These are phyloP conservation scores for Russula lepida DNA, from an alignment of 768 basidiomycete genomes.

Conservation along the genomic window DNA sequence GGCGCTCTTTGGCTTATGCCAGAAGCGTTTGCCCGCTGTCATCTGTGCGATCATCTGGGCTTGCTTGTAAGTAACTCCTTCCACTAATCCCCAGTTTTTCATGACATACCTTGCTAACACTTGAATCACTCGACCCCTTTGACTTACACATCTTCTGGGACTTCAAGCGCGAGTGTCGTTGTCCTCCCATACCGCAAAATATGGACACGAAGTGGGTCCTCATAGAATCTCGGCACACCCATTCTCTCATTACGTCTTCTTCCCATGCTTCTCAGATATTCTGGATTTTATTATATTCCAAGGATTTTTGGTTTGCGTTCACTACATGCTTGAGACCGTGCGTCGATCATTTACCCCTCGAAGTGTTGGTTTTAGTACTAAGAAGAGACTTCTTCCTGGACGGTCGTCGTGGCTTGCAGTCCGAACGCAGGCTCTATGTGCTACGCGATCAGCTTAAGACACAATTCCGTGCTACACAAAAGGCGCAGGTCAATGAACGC, in stretches of 20 bases:
- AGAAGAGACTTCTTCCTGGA: not conserved
- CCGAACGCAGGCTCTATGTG: constrained; percentile 41
- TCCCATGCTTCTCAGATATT: constrained; percentile 34
- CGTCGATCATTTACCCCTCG: constrained; percentile 20
- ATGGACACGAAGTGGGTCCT: constrained; percentile 34
- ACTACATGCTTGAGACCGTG: constrained; percentile 38
- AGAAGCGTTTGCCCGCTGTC: constrained; percentile 59
- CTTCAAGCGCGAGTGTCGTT: constrained; percentile 29
- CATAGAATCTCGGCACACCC: not conserved
- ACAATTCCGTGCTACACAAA: constrained; percentile 50
- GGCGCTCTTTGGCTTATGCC: constrained; percentile 60
- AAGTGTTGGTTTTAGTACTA: not conserved
- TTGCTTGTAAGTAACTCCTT: constrained; percentile 1
- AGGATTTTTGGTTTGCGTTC: constrained; percentile 66
- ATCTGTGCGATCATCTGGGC: constrained; percentile 51
- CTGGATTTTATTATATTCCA: constrained; percentile 75
- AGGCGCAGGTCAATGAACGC: constrained; percentile 52
- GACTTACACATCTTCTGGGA: constrained; percentile 25
- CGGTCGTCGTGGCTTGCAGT: constrained; percentile 18
- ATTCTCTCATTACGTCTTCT: constrained; percentile 7
- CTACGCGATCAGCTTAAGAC: constrained; percentile 48
- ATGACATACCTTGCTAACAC: not conserved
- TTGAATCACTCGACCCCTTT: constrained; percentile 34
- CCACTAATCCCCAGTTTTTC: not conserved
- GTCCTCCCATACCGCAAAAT: constrained; percentile 32